Conservation (phyloP, 805 yeast species). For the Wickerhamomyces bisporus region DNA sequence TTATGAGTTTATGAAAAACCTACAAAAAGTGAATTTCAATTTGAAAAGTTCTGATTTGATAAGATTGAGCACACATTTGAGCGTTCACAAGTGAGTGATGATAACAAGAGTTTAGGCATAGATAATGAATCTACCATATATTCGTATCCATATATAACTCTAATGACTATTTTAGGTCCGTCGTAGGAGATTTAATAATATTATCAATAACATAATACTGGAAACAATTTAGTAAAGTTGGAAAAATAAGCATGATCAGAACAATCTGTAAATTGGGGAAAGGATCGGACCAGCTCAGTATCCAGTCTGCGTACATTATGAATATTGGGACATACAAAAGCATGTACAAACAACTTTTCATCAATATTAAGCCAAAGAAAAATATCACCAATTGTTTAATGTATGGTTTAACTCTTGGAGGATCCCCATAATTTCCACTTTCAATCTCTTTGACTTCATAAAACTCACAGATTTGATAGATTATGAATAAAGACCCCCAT, state of each 20-base stretch:
- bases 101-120: background rate
- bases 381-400: constrained; percentile 69
- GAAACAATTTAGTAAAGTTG: constrained; percentile 66
- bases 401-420: constrained; percentile 59
- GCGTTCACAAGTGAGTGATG: background rate
- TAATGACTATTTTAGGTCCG: no score
- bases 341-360: constrained; percentile 58
- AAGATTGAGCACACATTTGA: constrained; percentile 9
- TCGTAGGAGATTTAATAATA: constrained; percentile 57
- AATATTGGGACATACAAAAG: constrained; percentile 61
- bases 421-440: constrained; percentile 52
- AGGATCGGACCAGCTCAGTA: constrained; percentile 78
- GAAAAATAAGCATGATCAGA: constrained; percentile 80
- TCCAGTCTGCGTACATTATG: constrained; percentile 64
- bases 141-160: no score
- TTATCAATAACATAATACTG: constrained; percentile 72
- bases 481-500: constrained; percentile 48
- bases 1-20: constrained; percentile 31
- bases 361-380: constrained; percentile 51
- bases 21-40: constrained; percentile 22
- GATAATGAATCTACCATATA: background rate
- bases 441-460: constrained; percentile 36
- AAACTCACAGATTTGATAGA: constrained; percentile 37
- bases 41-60: constrained; percentile 22
- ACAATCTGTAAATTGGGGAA: constrained; percentile 81